Percentiles rank a stretch among this genome's conserved stretches.
phyloP scores from a whole-genome alignment of 1,284 basidiomycete genomes.

The Tilletia setariae region DNA sequence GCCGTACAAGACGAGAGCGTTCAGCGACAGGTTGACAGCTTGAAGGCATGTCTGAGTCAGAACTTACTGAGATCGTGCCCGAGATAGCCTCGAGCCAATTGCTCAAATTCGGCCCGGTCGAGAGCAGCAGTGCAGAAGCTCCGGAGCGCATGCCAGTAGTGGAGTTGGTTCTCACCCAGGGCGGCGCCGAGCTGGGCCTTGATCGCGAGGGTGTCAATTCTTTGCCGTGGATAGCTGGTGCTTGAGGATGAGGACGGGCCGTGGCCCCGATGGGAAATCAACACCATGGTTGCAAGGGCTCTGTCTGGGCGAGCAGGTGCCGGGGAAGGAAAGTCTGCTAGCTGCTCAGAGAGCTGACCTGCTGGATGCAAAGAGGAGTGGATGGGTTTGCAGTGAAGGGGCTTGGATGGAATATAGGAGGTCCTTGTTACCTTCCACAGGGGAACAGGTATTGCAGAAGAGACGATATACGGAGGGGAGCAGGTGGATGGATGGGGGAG shows the following conservation, averaged over 20 bases:
- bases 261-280: not conserved
- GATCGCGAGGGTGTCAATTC: slow-evolving; percentile 46
- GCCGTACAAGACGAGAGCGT: not conserved
- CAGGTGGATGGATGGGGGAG: slow-evolving; percentile 12
- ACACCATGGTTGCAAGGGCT: not conserved
- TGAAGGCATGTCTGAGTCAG: not conserved
- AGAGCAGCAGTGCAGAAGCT: slow-evolving; percentile 55
- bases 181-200: slow-evolving; percentile 45
- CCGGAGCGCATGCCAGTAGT: slow-evolving; percentile 55
- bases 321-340: not conserved
- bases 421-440: too few species aligned
- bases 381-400: not conserved
- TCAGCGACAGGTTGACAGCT: not conserved
- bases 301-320: not conserved
- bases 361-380: not conserved
- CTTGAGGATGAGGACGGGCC: not conserved
- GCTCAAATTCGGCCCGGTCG: slow-evolving; percentile 54
- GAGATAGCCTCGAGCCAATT: slow-evolving; percentile 39
- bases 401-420: not conserved
- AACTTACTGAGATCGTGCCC: slow-evolving; percentile 44
- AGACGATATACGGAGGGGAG: too few species aligned
- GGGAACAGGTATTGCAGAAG: not conserved
- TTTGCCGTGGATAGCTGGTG: slow-evolving; percentile 23
- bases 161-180: slow-evolving; percentile 42
- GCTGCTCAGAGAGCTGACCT: not conserved